Conservation (phyloP, 768 basidiomycete genomes). For the Termitomyces sp. region DNA sequence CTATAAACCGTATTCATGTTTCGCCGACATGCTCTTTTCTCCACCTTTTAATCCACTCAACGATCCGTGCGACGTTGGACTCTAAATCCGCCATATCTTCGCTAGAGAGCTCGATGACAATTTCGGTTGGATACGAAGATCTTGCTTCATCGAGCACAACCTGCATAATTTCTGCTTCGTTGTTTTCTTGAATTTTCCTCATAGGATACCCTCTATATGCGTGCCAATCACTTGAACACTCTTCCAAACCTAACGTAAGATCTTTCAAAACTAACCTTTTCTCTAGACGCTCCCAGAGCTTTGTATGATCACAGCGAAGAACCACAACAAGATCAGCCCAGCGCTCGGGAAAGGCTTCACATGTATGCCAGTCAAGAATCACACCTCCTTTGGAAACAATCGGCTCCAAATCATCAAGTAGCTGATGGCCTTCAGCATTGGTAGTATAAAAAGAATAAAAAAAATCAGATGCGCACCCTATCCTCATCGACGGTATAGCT, state of each 20-base stretch:
- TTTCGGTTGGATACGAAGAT: slow-evolving; percentile 78
- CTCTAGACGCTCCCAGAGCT: slow-evolving; percentile 88
- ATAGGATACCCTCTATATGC: slow-evolving; percentile 68
- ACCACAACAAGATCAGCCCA: slow-evolving; percentile 97
- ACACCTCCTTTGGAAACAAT: slow-evolving; percentile 64
- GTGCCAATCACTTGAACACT: background rate
- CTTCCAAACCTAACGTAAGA: background rate
- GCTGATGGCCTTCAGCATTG: slow-evolving; percentile 33
- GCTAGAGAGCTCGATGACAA: slow-evolving; percentile 81
- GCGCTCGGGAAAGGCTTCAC: slow-evolving; percentile 90
- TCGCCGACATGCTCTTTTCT: slow-evolving; percentile 27
- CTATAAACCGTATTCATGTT: background rate
- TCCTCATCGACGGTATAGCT: slow-evolving; percentile 94
- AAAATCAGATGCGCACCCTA: slow-evolving; percentile 49
- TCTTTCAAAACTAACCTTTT: slow-evolving; percentile 52
- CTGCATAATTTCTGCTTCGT: slow-evolving; percentile 97
- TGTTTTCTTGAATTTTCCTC: slow-evolving; percentile 97
- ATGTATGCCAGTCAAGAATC: slow-evolving; percentile 93
- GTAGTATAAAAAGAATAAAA: background rate
- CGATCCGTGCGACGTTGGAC: slow-evolving; percentile 78
- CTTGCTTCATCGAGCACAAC: slow-evolving; percentile 85
- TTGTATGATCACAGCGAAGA: slow-evolving; percentile 80
- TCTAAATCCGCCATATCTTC: slow-evolving; percentile 77
- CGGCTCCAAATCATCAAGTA: slow-evolving; percentile 84
- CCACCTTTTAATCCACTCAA: slow-evolving; percentile 87